phyloP scores from a whole-genome alignment of 305 asterid species.

The Solanum hybrid region DNA sequence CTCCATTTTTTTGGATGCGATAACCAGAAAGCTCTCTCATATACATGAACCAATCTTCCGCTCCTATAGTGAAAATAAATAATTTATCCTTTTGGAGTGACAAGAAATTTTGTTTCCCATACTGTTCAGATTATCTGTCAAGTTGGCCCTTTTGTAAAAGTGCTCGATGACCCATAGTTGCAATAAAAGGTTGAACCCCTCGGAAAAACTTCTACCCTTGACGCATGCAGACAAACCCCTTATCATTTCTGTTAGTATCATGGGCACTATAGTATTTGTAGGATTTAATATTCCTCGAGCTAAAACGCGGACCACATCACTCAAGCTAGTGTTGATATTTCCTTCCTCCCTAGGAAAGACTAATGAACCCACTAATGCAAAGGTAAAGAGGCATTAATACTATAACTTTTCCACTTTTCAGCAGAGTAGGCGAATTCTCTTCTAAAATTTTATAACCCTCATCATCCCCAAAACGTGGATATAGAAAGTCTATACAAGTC shows the following conservation, averaged over 20 bases:
- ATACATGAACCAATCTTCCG: neutral
- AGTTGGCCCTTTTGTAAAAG: neutral
- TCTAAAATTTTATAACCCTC: neutral
- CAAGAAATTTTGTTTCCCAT: neutral
- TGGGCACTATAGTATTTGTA: neutral
- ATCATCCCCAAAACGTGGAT: neutral
- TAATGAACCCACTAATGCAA: neutral
- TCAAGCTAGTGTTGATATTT: neutral
- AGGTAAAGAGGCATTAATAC: neutral
- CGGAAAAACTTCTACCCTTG: neutral
- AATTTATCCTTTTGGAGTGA: neutral
- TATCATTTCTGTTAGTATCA: neutral
- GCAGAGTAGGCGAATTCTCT: neutral
- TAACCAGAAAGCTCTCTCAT: neutral
- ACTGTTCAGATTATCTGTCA: neutral
- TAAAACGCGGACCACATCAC: neutral
- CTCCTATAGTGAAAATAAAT: neutral
- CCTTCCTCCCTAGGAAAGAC: neutral
- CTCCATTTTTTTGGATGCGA: neutral
- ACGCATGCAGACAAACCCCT: neutral
- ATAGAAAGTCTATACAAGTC: neutral
- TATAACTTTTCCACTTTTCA: neutral
- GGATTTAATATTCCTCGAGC: neutral
- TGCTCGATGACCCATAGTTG: neutral
- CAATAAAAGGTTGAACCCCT: neutral